A percentile compares a stretch with the other conserved stretches of the same genome.
phyloP scores from a whole-genome alignment of 1,139 yeast genomes.

The Pichia sp. region DNA sequence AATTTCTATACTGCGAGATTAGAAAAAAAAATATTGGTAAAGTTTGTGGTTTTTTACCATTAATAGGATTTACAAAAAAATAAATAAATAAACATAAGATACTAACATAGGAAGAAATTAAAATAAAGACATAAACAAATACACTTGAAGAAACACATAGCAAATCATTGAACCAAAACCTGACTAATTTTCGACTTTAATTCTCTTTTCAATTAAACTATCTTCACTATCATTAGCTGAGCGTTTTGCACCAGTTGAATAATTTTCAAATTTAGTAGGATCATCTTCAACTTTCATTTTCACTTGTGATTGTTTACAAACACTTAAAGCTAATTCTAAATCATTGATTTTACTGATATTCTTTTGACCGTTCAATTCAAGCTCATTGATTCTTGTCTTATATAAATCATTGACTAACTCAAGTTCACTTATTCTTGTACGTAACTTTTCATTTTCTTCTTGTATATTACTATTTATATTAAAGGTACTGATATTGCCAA shows the following conservation, averaged over 20 bases:
- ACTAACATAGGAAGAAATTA: background rate
- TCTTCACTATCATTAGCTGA: constrained; percentile 1
- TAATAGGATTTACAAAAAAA: too few relatives aligned
- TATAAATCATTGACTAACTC: constrained; percentile 54
- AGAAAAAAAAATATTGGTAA: too few relatives aligned
- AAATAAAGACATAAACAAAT: too few relatives aligned
- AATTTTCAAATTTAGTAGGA: background rate
- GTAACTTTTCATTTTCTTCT: constrained; percentile 38
- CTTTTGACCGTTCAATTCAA: constrained; percentile 83
- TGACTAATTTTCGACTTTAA: constrained; percentile 10
- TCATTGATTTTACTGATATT: constrained; percentile 77
- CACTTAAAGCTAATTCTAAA: constrained; percentile 42
- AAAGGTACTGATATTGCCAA: constrained; percentile 4
- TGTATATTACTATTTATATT: constrained; percentile 25
- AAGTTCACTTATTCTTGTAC: constrained; percentile 78
- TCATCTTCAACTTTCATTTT: background rate
- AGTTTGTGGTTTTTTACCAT: too few relatives aligned
- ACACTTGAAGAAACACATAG: background rate
- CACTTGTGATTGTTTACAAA: background rate
- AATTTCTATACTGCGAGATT: too few relatives aligned
- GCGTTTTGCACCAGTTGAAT: constrained; percentile 12
- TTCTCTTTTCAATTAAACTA: constrained; percentile 5
- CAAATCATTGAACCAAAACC: too few relatives aligned
- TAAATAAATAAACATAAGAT: background rate
- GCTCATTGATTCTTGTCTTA: constrained; percentile 13